Evolutionary conservation across 1,284 basidiomycete species (phyloP).

Genomic region (Cystobasidium slooffiae): DNA sequence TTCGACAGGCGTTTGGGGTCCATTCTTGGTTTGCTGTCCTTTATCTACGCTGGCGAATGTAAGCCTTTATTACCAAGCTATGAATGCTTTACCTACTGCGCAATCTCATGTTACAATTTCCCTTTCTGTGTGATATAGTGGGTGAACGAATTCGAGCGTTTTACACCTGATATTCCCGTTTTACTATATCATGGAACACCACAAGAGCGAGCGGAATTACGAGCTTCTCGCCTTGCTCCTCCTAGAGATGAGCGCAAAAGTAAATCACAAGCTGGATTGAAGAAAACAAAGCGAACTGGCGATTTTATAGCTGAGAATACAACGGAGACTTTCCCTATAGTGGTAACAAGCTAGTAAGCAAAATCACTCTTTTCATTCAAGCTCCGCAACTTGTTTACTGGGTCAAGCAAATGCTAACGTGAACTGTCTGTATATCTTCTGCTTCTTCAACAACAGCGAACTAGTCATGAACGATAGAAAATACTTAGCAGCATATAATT

Average conservation of each 20-base stretch:
- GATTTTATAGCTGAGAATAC: slow-evolving; percentile 42
- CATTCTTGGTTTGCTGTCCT: slow-evolving; percentile 78
- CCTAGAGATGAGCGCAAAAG: slow-evolving; percentile 47
- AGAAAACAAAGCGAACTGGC: slow-evolving; percentile 44
- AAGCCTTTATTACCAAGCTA: too few species aligned
- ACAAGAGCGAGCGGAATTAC: slow-evolving; percentile 73
- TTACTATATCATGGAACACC: slow-evolving; percentile 88
- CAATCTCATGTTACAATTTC: too few species aligned
- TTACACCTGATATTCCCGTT: slow-evolving; percentile 69
- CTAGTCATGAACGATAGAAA: slow-evolving; percentile 83
- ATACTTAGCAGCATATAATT: slow-evolving; percentile 70
- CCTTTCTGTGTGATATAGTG: too few species aligned
- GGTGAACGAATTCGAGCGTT: slow-evolving; percentile 82
- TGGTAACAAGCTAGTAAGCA: slow-evolving; percentile 85
- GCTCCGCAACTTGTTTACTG: too few species aligned
- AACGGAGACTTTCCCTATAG: slow-evolving; percentile 68
- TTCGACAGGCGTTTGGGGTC: slow-evolving; percentile 87
- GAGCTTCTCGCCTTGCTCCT: slow-evolving; percentile 61
- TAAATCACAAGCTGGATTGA: slow-evolving; percentile 47
- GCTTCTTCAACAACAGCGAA: too few species aligned
- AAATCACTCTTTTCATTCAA: too few species aligned
- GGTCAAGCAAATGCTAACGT: too few species aligned
- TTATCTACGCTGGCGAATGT: slow-evolving; percentile 61
- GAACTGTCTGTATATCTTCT: too few species aligned
- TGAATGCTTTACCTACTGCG: too few species aligned